phyloP scores from a whole-genome alignment of 2,329 filamentous ascomycete genomes.

The Hypoxylon sp. region DNA sequence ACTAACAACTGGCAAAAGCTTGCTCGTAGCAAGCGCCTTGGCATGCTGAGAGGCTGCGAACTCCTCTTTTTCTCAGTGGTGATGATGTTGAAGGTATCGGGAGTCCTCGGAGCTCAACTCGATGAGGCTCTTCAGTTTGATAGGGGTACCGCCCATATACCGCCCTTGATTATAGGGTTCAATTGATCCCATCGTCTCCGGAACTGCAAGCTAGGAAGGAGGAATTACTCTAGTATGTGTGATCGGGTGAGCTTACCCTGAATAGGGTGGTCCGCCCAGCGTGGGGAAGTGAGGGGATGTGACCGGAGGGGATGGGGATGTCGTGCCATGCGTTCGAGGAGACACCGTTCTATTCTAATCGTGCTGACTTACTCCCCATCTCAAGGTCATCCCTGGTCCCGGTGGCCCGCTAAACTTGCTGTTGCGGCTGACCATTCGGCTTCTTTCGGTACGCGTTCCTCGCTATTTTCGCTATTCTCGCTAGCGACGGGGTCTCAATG shows the following conservation, averaged over 20 bases:
- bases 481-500: slow-evolving; percentile 6
- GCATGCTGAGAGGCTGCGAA: slow-evolving; percentile 3
- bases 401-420: slow-evolving; percentile 25
- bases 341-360: slow-evolving; percentile 23
- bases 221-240: not conserved
- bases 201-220: slow-evolving; percentile 1
- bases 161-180: not conserved
- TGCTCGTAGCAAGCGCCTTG: slow-evolving; percentile 22
- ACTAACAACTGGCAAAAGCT: slow-evolving; percentile 23
- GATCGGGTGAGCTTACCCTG: slow-evolving; percentile 13
- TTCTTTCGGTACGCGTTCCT: slow-evolving; percentile 30
- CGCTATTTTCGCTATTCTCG: not conserved
- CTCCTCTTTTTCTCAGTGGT: not conserved
- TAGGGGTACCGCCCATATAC: not conserved
- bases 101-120: not conserved
- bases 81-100: not conserved
- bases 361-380: not conserved
- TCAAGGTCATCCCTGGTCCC: slow-evolving; percentile 1
- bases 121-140: not conserved
- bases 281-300: slow-evolving; percentile 31
- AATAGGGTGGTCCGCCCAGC: slow-evolving; percentile 11
- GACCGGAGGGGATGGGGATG: slow-evolving; percentile 3
- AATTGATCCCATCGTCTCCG: not conserved
- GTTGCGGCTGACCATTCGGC: slow-evolving; percentile 38
- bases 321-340: slow-evolving; percentile 26